These are phyloP conservation scores for Lachnellula hyalina DNA, from an alignment of 2,329 filamentous ascomycete species.

Conservation along the genomic window DNA sequence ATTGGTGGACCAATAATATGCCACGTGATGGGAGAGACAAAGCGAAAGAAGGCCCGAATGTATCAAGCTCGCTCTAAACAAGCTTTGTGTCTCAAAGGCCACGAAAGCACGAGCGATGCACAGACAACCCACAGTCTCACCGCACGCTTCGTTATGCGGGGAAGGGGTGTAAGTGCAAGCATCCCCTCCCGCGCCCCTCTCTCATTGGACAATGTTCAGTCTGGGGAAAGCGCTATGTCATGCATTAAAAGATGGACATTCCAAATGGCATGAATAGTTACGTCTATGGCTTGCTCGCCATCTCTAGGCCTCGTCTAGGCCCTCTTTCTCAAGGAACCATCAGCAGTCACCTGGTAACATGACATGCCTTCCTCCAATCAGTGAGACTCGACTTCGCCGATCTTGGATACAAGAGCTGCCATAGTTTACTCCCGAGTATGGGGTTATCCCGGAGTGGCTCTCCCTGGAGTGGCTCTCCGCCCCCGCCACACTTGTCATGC, in stretches of 20 bases:
- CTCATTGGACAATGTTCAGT: not conserved
- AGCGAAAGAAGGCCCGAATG: not conserved
- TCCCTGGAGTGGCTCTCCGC: not conserved
- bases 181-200: not conserved
- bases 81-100: not conserved
- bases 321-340: not conserved
- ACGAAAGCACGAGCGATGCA: not conserved
- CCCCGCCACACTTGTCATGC: not conserved
- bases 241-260: not conserved
- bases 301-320: not conserved
- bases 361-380: not conserved
- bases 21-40: not conserved
- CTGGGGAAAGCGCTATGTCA: not conserved
- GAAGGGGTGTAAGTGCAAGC: not conserved
- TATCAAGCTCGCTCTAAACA: not conserved
- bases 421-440: constrained; percentile 7
- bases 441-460: constrained; percentile 5
- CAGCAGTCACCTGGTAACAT: not conserved
- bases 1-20: constrained; percentile 25
- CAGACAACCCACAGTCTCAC: not conserved
- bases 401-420: constrained; percentile 38
- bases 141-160: not conserved
- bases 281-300: not conserved
- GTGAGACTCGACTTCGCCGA: constrained; percentile 5
- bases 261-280: not conserved